These are phyloP conservation scores for Naumovozyma dairenensis DNA, from an alignment of 805 yeast genomes.

Conservation along the genomic window DNA sequence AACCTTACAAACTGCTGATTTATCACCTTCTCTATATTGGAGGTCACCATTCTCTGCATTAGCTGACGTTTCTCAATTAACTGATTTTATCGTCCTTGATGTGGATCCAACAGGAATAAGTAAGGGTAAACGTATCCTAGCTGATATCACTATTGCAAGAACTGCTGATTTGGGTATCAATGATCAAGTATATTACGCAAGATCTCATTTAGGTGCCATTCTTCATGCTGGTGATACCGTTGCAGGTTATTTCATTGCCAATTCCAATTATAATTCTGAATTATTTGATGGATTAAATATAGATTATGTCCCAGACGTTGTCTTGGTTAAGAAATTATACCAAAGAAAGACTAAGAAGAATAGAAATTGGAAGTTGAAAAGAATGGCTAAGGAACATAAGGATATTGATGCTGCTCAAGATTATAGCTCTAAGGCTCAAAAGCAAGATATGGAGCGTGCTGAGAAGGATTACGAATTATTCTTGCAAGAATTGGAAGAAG, in stretches of 20 bases:
- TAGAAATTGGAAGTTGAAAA: conserved; percentile 85
- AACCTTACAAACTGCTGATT: conserved; percentile 68
- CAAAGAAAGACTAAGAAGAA: conserved; percentile 65
- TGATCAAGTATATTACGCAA: conserved; percentile 70
- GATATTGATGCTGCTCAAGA: conserved; percentile 72
- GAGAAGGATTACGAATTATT: conserved; percentile 91
- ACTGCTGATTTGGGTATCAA: conserved; percentile 80
- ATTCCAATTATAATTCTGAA: conserved; percentile 82
- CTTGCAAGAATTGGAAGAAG: conserved; percentile 96
- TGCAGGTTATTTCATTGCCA: conserved; percentile 78
- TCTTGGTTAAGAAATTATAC: conserved; percentile 81
- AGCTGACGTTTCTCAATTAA: conserved; percentile 62
- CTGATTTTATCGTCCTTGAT: conserved; percentile 84
- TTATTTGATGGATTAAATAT: conserved; percentile 63
- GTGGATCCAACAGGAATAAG: conserved; percentile 84
- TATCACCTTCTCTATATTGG: conserved; percentile 68
- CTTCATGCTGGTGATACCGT: conserved; percentile 95
- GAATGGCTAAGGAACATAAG: conserved; percentile 94
- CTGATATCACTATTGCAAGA: conserved; percentile 88
- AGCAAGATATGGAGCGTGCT: conserved; percentile 82
- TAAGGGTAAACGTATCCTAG: conserved; percentile 68
- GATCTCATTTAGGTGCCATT: conserved; percentile 89
- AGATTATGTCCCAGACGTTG: conserved; percentile 70
- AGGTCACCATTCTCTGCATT: conserved; percentile 70
- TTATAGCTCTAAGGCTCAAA: conserved; percentile 55